Evolutionary conservation across 805 yeast genomes (phyloP), one percentile per base, ranked within the genome.

Genomic region (Ogataea allantospora): DNA sequence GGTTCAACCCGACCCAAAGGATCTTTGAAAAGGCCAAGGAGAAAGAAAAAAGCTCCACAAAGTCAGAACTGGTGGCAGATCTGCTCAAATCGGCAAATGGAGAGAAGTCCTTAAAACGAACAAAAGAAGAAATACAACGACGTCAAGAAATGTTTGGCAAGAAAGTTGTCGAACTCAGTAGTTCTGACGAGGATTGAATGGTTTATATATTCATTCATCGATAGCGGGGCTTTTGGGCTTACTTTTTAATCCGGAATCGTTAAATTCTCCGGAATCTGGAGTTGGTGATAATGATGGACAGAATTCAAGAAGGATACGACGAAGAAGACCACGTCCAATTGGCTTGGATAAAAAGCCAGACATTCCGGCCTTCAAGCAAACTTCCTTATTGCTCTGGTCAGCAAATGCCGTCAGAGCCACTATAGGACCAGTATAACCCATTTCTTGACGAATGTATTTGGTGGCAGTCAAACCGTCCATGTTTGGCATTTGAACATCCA

Each of bases 401-500:
- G 97, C 96, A 68, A 84, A 91, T 1, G 97, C 98, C 0, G 98
- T 89, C 38, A 91, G 71, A 0, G 97, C 98, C 25, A 91, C 93
- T 41, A 93, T 88, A 0, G 97, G 97, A 6, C 75, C 73, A 1
- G 57, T 56, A 54, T 75, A 85, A 5, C 71, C 65, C 43, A 84
- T 59, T 29, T 83, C 80, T 12, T 68, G 62, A 30, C 96, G 69
- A 23, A 91, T 83, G 53, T 74, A 69, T 44, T 68, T 77, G 0
- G 98, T 88, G 0, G 97, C 95, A 17, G 78, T 68, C 20, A 89
- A 65, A 3, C 99, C 99, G 58, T 91, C 97, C 48, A 88, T 71
- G 52, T 78, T 81, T 4, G 98, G 98, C 98, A 89, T 91, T 62
- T 91, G 97, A 35, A 91, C 95, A 61, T 91, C 99, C 99, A 91